Conservation (phyloP, 2,329 filamentous ascomycete genomes). For the Alternaria solani region DNA sequence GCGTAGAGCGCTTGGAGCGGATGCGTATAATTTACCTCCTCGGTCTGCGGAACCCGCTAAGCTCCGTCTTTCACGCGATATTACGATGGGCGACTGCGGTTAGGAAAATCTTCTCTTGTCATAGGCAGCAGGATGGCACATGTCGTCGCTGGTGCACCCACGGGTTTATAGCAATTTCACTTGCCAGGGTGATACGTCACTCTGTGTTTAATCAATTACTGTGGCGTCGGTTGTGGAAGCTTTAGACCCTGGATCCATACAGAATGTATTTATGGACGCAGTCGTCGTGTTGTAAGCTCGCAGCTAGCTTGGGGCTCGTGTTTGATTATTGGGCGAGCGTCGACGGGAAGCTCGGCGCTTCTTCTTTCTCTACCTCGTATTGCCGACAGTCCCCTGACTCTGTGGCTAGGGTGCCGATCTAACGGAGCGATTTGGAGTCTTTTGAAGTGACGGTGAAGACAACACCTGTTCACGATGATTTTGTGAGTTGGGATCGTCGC, state of each 20-base stretch:
- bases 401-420: neutral
- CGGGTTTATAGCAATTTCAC: conserved; percentile 4
- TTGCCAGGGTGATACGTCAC: neutral
- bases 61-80: neutral
- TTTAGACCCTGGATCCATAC: neutral
- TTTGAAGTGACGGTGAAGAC: neutral
- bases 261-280: neutral
- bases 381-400: neutral
- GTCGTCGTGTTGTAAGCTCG: conserved; percentile 1
- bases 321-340: neutral
- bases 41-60: neutral
- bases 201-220: neutral
- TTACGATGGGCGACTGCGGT: conserved; percentile 1
- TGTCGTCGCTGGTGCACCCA: neutral
- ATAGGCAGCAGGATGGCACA: neutral
- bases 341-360: neutral
- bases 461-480: conserved; percentile 1
- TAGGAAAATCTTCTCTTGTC: conserved; percentile 1
- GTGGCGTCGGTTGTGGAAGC: neutral
- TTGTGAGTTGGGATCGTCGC: neutral
- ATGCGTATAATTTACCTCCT: neutral
- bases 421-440: neutral
- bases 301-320: neutral
- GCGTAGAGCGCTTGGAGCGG: conserved; percentile 3
- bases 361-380: neutral